Base-by-base conservation (phyloP, 257 asterid species). In the Nicotiana tomentosiformis region DNA sequence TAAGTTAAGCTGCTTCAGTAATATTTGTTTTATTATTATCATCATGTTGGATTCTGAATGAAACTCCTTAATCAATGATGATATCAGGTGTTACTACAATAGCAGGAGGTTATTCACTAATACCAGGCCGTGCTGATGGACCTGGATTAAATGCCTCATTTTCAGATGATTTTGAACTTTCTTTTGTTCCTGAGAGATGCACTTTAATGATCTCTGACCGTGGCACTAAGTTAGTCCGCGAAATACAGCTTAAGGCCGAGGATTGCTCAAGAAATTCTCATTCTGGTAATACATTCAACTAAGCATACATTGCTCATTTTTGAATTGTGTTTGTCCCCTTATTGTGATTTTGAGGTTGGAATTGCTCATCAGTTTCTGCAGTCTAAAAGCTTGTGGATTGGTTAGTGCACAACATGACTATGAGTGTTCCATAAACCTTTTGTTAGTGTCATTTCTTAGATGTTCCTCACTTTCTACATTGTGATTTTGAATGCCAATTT, bases 41-140 rank as follows among this genome's bases (percentile, higher is more conserved):
- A 10, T 49, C 68, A 18, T 6, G 9, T 81, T 53, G 23, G 66
- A 23, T 23, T 32, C 53, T 53, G 14, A 81, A 58, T 67, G 51
- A 10, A 49, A 49, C 43, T 66, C 77, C 29, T 30, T 6, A 49
- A 20, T 32, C n/a, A 72, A 66, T 66, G 78, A 66, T 66, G 53
- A 81, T 66, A 60, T 53, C 85, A 95, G 98, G 98, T 51, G 99
- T 95, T 82, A 89, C 92, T 86, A 95, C 99, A 6, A 95, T 95
- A 78, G 98, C 98, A 77, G 99, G 99, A 53, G 99, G 98, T 60
- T 86, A 77, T 86, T 86, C 92, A 51, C 83, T 85, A 80, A 86
- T 76, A 77, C 10, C 90, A 67, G 99, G 97, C 78, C 90, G 81
- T 17, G 82, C 51, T 3, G 98, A 95, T 88, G 99, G 98, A 37